phyloP scores from a whole-genome alignment of 306 rosid species.

The Vigna trinervia region DNA sequence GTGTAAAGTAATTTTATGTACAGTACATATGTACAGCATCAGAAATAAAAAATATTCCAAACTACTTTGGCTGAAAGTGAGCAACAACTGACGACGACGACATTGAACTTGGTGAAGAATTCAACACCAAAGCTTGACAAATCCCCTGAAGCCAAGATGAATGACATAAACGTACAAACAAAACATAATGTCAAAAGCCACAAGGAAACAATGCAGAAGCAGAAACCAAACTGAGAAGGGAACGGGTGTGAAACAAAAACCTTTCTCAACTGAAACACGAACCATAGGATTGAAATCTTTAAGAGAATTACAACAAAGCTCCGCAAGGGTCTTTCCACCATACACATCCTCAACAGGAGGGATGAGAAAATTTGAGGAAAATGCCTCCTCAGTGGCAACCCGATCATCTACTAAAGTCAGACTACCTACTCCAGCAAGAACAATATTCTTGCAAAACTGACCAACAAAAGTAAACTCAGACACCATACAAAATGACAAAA shows the following conservation, averaged over 20 bases:
- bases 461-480: constrained; percentile 37
- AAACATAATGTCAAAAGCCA: not conserved
- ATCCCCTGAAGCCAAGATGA: constrained; percentile 63
- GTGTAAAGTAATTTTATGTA: not conserved
- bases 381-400: constrained; percentile 60
- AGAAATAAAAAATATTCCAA: not conserved
- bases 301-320: constrained; percentile 88
- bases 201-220: not conserved
- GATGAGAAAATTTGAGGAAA: constrained; percentile 78
- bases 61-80: constrained; percentile 78
- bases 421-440: constrained; percentile 96
- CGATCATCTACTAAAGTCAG: constrained; percentile 93
- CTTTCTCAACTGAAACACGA: constrained; percentile 83
- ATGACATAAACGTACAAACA: constrained; percentile 17
- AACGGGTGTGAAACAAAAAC: constrained; percentile 40
- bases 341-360: constrained; percentile 73
- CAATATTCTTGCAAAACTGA: constrained; percentile 96
- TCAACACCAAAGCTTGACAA: constrained; percentile 68
- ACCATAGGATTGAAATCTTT: constrained; percentile 98
- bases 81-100: constrained; percentile 80
- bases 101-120: constrained; percentile 79
- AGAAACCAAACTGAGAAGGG: constrained; percentile 16
- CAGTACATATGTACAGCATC: not conserved
- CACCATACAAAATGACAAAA: not conserved
- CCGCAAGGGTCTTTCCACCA: constrained; percentile 78